A percentile compares a stretch with the other conserved stretches of the same genome.
Conservation (phyloP, 2,329 filamentous ascomycete species). For the Aspergillus aculeatinus region DNA sequence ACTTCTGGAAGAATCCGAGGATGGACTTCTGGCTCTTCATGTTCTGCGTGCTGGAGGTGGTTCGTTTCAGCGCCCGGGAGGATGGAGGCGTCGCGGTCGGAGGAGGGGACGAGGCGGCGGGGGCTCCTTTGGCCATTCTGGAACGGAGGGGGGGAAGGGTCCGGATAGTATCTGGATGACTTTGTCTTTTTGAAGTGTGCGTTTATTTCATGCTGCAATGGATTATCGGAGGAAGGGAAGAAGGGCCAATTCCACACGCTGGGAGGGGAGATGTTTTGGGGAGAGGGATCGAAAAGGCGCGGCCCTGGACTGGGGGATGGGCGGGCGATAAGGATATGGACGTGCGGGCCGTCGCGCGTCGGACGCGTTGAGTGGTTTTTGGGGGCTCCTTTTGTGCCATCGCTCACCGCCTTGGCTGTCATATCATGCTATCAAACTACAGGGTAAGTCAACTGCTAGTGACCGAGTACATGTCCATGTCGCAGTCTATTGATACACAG, state of each 20-base stretch:
- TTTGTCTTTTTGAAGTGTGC: background rate
- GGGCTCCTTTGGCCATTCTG: constrained; percentile 41
- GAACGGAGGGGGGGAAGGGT: background rate
- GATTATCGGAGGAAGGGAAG: background rate
- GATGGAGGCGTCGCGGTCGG: constrained; percentile 37
- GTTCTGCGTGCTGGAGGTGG: constrained; percentile 43
- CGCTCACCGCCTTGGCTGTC: background rate
- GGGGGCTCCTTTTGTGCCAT: background rate
- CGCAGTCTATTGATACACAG: background rate
- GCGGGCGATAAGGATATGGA: constrained; percentile 1
- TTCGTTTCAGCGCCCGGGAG: constrained; percentile 39
- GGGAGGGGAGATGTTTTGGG: background rate
- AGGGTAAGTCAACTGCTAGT: background rate
- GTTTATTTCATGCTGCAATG: constrained; percentile 5
- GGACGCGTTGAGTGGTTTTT: constrained; percentile 40
- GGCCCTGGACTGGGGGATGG: background rate
- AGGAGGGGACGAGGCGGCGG: constrained; percentile 35
- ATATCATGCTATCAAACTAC: background rate
- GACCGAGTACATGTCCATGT: background rate
- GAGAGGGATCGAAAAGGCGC: constrained; percentile 3
- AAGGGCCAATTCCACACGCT: background rate
- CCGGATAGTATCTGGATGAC: background rate
- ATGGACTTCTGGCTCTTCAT: constrained; percentile 69
- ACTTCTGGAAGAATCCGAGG: constrained; percentile 73
- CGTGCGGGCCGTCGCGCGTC: constrained; percentile 31